phyloP scores from a whole-genome alignment of 805 yeast species.

The Nakazawaea pomicola region DNA sequence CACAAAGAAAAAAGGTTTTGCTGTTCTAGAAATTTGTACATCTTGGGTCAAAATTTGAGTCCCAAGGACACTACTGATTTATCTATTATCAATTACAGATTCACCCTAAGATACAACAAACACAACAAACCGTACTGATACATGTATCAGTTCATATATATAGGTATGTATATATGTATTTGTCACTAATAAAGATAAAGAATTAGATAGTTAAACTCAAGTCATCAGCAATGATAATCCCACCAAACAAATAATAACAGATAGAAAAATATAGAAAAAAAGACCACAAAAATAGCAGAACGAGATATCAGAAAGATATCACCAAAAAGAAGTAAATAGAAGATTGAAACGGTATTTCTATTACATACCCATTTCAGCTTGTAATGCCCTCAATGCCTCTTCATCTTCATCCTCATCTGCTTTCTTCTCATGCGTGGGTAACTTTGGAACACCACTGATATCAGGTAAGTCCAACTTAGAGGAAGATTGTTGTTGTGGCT shows the following conservation, averaged over 20 bases:
- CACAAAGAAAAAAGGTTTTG: not conserved
- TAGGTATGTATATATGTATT: too few species aligned
- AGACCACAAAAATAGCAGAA: not conserved
- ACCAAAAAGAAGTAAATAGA: constrained; percentile 1
- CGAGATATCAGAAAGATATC: constrained; percentile 2
- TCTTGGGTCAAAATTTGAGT: too few species aligned
- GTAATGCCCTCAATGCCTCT: constrained; percentile 72
- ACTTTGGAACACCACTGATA: constrained; percentile 38
- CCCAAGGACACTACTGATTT: too few species aligned
- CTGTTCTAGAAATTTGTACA: not conserved
- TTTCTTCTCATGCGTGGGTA: constrained; percentile 38
- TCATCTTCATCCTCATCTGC: constrained; percentile 66
- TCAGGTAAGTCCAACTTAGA: constrained; percentile 42
- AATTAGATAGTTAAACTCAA: not conserved
- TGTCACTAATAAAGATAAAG: too few species aligned
- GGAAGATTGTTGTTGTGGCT: constrained; percentile 17
- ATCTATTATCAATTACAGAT: too few species aligned
- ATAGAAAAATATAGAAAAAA: constrained; percentile 1
- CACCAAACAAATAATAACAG: not conserved
- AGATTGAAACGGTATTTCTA: constrained; percentile 1
- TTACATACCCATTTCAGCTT: constrained; percentile 82
- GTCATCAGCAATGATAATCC: not conserved
- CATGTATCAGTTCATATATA: too few species aligned
- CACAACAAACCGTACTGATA: too few species aligned
- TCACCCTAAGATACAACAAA: too few species aligned